Percentiles rank a stretch among this genome's conserved stretches.
These are phyloP conservation scores for Trichophyton benhamiae DNA, from an alignment of 2,329 filamentous ascomycete species.

Conservation along the genomic window DNA sequence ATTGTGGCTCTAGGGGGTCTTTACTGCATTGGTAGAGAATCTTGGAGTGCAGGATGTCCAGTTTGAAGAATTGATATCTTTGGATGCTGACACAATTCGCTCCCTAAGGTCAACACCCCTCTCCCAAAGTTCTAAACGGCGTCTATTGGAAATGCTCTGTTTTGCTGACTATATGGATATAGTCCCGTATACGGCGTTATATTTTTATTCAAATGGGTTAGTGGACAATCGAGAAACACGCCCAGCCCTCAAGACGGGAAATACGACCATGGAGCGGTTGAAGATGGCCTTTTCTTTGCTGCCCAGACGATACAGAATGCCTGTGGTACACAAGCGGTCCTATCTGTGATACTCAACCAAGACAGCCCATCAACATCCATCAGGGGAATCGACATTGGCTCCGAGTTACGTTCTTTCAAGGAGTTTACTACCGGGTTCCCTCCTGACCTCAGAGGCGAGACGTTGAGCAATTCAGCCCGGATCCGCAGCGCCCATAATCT, in stretches of 20 bases:
- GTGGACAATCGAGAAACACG: conserved; percentile 51
- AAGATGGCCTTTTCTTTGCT: conserved; percentile 74
- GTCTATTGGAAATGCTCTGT: background rate
- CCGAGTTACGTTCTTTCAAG: conserved; percentile 61
- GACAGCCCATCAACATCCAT: conserved; percentile 25
- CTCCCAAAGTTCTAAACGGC: background rate
- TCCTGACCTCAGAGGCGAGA: conserved; percentile 58
- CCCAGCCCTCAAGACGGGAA: conserved; percentile 63
- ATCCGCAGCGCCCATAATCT: conserved; percentile 78
- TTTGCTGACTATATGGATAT: conserved; percentile 3
- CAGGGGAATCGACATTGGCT: conserved; percentile 55
- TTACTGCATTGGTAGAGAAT: conserved; percentile 87
- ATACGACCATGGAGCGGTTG: conserved; percentile 63
- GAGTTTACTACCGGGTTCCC: conserved; percentile 81
- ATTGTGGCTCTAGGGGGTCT: conserved; percentile 58
- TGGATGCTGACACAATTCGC: conserved; percentile 55
- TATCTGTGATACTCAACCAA: conserved; percentile 86
- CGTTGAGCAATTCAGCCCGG: conserved; percentile 56
- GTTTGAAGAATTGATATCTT: conserved; percentile 87
- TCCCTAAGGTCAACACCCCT: conserved; percentile 27
- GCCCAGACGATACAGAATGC: conserved; percentile 97
- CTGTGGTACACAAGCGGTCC: conserved; percentile 87
- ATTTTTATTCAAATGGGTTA: conserved; percentile 84
- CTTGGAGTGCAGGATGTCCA: conserved; percentile 89
- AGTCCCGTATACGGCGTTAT: conserved; percentile 88